Evolutionary conservation across 2,329 filamentous ascomycete genomes (phyloP).

Genomic region (Alternaria rosae): DNA sequence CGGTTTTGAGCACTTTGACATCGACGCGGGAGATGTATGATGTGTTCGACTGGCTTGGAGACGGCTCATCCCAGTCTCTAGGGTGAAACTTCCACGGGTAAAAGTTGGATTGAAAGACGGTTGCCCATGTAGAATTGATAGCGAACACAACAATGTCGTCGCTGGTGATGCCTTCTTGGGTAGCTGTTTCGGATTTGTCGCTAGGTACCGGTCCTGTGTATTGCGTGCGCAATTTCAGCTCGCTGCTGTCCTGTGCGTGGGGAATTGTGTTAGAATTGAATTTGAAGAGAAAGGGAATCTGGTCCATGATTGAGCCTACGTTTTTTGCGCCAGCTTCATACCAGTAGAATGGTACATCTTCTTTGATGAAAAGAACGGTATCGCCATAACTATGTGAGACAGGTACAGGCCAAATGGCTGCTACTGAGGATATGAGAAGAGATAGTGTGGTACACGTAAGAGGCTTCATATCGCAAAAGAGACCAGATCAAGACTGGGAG

Average conservation of each 20-base stretch:
- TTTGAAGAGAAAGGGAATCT: slow-evolving; percentile 20
- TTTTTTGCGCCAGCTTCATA: slow-evolving; percentile 46
- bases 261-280: slow-evolving; percentile 29
- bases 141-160: slow-evolving; percentile 58
- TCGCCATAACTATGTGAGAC: slow-evolving; percentile 48
- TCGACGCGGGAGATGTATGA: slow-evolving; percentile 65
- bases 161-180: slow-evolving; percentile 51
- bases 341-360: slow-evolving; percentile 47
- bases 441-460: slow-evolving; percentile 12
- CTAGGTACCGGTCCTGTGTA: slow-evolving; percentile 13
- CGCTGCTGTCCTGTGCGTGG: slow-evolving; percentile 14
- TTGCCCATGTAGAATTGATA: slow-evolving; percentile 63
- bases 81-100: slow-evolving; percentile 81
- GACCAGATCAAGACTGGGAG: neutral
- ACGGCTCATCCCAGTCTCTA: slow-evolving; percentile 70
- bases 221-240: slow-evolving; percentile 19
- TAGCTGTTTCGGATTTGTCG: neutral
- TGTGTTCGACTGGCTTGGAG: slow-evolving; percentile 46
- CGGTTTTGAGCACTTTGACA: slow-evolving; percentile 67
- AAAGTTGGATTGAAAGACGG: slow-evolving; percentile 72
- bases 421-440: slow-evolving; percentile 31
- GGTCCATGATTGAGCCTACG: slow-evolving; percentile 34
- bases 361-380: slow-evolving; percentile 50
- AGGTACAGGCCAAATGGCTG: slow-evolving; percentile 56
- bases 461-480: slow-evolving; percentile 34